A percentile compares a stretch with the other conserved stretches of the same genome.
Conservation (phyloP, 2,329 filamentous ascomycete genomes). For the Xylaria sp. region DNA sequence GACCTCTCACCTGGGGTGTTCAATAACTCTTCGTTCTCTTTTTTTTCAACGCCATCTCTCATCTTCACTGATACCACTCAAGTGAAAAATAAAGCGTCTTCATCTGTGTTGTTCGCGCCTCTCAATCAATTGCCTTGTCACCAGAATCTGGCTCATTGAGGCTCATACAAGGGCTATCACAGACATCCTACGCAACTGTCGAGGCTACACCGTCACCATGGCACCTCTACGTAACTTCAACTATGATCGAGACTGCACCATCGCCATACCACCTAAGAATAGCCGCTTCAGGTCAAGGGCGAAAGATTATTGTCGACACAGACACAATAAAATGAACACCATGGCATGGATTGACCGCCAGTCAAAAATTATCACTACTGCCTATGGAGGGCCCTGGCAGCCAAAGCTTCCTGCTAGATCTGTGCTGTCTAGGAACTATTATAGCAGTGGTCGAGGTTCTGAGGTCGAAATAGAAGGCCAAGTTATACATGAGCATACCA, state of each 20-base stretch:
- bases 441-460: neutral
- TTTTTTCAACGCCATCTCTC: neutral
- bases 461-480: neutral
- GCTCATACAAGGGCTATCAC: neutral
- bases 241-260: neutral
- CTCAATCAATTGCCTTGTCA: too few species aligned
- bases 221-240: neutral
- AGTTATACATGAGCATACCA: neutral
- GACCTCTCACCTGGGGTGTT: neutral
- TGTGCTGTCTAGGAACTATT: too few species aligned
- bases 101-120: neutral
- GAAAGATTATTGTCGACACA: neutral
- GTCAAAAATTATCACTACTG: neutral
- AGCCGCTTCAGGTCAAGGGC: neutral
- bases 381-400: neutral
- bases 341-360: neutral
- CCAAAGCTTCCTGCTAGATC: neutral
- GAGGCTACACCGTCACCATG: neutral
- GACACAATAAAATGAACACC: neutral
- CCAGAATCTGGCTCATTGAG: neutral
- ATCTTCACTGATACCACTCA: too few species aligned
- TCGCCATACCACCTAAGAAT: neutral
- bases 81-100: neutral
- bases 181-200: neutral
- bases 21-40: neutral